phyloP scores from a whole-genome alignment of 306 rosid species.

The Begonia loranthoides region DNA sequence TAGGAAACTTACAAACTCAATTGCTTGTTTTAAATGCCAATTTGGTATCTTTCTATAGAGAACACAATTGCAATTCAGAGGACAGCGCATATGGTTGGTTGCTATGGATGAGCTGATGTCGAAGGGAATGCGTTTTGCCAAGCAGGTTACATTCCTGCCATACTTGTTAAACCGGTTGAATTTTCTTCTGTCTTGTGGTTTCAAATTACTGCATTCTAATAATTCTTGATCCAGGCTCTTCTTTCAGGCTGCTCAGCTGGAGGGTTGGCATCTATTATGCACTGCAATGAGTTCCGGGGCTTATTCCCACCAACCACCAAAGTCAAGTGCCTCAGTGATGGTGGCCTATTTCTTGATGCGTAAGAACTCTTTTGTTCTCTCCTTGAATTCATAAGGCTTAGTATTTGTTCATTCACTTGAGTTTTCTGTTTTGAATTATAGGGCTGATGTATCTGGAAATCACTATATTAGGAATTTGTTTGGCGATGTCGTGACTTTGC shows the following conservation, averaged over 20 bases:
- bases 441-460: constrained; percentile 60
- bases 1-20: too few species aligned
- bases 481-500: constrained; percentile 63
- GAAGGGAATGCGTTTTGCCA: constrained; percentile 74
- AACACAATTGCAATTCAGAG: constrained; percentile 69
- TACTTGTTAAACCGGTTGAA: constrained; percentile 2
- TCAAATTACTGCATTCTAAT: neutral
- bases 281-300: constrained; percentile 66
- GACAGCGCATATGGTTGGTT: constrained; percentile 78
- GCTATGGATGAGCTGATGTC: constrained; percentile 84
- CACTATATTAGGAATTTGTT: constrained; percentile 46
- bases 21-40: too few species aligned
- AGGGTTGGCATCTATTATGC: constrained; percentile 82
- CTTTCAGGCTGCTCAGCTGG: constrained; percentile 99
- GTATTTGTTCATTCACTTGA: neutral
- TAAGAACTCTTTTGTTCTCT: constrained; percentile 21
- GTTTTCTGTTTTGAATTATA: constrained; percentile 16
- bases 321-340: constrained; percentile 96
- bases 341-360: constrained; percentile 92
- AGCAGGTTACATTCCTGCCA: constrained; percentile 36
- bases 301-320: constrained; percentile 43
- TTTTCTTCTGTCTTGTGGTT: constrained; percentile 5
- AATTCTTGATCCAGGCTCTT: constrained; percentile 51
- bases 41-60: constrained; percentile 32
- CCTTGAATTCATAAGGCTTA: neutral